Percentiles rank a stretch among this genome's conserved stretches.
phyloP scores from a whole-genome alignment of 129 eudicot genomes.

The Deinandra increscens region DNA sequence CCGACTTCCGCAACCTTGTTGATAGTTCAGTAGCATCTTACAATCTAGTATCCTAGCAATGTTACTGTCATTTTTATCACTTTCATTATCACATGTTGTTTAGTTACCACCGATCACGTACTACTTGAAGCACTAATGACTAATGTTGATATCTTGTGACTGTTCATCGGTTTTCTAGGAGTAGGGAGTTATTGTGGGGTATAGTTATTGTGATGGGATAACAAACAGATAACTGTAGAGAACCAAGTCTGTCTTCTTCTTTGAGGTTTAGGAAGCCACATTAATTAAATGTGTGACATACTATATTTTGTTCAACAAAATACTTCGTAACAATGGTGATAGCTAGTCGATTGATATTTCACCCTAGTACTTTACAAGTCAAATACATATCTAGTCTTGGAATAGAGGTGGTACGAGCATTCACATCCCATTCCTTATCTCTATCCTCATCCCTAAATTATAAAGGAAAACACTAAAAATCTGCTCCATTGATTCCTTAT shows the following conservation, averaged over 20 bases:
- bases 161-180: neutral
- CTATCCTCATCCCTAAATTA: no score
- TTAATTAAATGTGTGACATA: neutral
- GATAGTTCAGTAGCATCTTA: neutral
- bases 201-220: conserved; percentile 1
- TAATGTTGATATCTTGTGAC: neutral
- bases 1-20: no score
- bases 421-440: no score
- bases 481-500: no score
- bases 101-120: neutral
- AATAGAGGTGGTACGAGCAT: neutral
- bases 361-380: neutral
- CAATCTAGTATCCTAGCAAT: neutral
- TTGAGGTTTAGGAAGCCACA: neutral
- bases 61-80: neutral
- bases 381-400: neutral
- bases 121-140: neutral
- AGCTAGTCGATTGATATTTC: neutral
- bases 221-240: conserved; percentile 9
- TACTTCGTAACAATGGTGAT: neutral
- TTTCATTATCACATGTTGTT: neutral
- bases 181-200: neutral
- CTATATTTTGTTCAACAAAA: neutral
- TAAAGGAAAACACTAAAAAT: no score
- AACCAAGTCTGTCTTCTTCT: neutral